phyloP scores from a whole-genome alignment of 2,329 filamentous ascomycete species.

The Penicillium sp. region DNA sequence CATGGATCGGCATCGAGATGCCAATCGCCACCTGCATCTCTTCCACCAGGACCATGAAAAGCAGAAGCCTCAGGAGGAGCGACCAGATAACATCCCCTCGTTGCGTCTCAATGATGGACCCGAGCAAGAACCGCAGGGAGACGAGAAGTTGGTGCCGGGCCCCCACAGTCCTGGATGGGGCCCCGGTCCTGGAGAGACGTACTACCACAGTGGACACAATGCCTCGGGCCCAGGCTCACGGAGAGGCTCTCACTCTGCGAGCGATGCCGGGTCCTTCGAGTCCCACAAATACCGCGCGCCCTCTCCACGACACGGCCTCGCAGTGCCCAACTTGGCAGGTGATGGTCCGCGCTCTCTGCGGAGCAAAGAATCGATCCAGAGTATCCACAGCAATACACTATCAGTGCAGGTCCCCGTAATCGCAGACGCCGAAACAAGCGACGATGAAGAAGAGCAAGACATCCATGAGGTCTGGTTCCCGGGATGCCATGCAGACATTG shows the following conservation, averaged over 20 bases:
- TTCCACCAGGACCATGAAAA: constrained; percentile 19
- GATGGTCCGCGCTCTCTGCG: constrained; percentile 32
- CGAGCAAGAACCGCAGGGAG: constrained; percentile 2
- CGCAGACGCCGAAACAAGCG: constrained; percentile 20
- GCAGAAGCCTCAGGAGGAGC: constrained; percentile 8
- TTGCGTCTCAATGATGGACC: constrained; percentile 32
- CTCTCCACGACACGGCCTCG: constrained; percentile 26
- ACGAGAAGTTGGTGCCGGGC: constrained; percentile 1
- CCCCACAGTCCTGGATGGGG: constrained; percentile 12
- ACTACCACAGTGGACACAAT: constrained; percentile 29
- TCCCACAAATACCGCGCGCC: constrained; percentile 30
- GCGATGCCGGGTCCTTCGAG: constrained; percentile 11
- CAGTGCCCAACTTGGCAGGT: constrained; percentile 29
- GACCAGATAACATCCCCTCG: constrained; percentile 25
- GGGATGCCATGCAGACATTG: constrained; percentile 73
- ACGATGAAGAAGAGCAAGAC: constrained; percentile 54
- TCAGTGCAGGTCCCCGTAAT: constrained; percentile 31
- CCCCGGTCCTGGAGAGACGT: constrained; percentile 24
- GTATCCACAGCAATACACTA: constrained; percentile 25
- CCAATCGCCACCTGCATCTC: constrained; percentile 18
- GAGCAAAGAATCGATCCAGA: constrained; percentile 16
- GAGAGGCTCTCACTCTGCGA: constrained; percentile 10
- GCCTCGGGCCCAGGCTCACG: constrained; percentile 6
- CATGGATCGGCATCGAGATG: too few relatives aligned
- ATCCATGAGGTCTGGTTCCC: constrained; percentile 73